Evolutionary conservation across 73 alveolate genomes (phyloP).

Genomic region (Paraurostyla sp.): DNA sequence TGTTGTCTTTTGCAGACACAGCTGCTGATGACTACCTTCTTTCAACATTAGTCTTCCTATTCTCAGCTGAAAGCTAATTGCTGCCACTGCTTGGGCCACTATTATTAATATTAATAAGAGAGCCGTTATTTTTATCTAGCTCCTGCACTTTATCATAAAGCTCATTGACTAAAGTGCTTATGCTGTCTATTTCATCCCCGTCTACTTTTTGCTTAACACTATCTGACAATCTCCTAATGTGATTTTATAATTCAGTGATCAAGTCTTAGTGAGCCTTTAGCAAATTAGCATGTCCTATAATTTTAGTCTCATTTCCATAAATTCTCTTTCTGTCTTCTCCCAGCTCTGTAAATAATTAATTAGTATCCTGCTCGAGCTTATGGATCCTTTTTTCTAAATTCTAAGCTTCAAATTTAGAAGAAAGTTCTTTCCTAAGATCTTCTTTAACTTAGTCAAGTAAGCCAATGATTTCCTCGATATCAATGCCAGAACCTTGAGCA

Average conservation of each 20-base stretch:
- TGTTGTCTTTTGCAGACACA: background rate
- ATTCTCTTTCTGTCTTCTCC: background rate
- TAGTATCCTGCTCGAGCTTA: background rate
- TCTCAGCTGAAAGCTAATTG: background rate
- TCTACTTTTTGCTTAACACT: constrained; percentile 34
- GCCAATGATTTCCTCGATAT: constrained; percentile 22
- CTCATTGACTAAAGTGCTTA: constrained; percentile 28
- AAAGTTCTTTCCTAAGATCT: constrained; percentile 14
- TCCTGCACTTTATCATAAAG: constrained; percentile 13
- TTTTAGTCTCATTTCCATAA: background rate
- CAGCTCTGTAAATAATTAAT: background rate
- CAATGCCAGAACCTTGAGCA: background rate
- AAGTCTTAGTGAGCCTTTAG: background rate
- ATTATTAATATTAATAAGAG: background rate
- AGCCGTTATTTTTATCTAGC: background rate
- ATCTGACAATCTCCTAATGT: background rate
- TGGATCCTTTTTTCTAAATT: background rate
- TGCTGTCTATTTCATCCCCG: constrained; percentile 46
- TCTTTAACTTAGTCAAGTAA: constrained; percentile 22
- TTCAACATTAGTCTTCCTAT: background rate
- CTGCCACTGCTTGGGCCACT: background rate
- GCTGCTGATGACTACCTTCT: background rate
- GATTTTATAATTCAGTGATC: constrained; percentile 10
- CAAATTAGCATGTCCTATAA: constrained; percentile 13
- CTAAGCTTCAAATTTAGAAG: background rate